Evolutionary conservation across 2,329 filamentous ascomycete genomes (phyloP).

Genomic region (Pseudofabraea citricarpa): DNA sequence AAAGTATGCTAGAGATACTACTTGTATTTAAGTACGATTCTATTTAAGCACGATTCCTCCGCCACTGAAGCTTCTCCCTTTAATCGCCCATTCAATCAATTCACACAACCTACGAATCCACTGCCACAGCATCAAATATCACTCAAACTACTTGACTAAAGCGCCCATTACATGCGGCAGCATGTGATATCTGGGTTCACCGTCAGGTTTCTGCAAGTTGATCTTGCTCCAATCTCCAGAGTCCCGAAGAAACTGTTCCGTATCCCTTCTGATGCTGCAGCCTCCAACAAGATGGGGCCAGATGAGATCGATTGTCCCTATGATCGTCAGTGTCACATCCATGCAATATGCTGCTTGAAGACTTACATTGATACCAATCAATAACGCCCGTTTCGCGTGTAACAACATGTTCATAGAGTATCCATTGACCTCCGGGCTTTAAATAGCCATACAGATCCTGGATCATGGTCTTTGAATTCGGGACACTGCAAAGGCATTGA

Average conservation of each 20-base stretch:
- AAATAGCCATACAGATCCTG: conserved; percentile 18
- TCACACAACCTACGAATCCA: no score
- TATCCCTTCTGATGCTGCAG: conserved; percentile 23
- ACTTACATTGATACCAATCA: conserved; percentile 22
- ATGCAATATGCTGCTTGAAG: background rate
- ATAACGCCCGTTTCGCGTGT: conserved; percentile 13
- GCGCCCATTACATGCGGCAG: conserved; percentile 22
- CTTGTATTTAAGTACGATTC: no score
- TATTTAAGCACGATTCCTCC: no score
- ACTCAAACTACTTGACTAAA: conserved; percentile 17
- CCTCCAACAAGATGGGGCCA: conserved; percentile 25
- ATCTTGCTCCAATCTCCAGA: conserved; percentile 22
- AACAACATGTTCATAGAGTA: conserved; percentile 25
- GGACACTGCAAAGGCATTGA: conserved; percentile 23
- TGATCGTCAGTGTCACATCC: no score
- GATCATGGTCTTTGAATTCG: conserved; percentile 19
- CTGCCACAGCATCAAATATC: no score
- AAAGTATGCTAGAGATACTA: no score
- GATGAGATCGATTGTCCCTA: conserved; percentile 18
- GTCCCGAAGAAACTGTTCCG: conserved; percentile 17
- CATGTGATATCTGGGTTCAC: conserved; percentile 17
- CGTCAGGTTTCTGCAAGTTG: conserved; percentile 17
- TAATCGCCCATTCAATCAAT: no score
- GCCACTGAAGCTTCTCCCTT: no score
- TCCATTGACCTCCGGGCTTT: conserved; percentile 22